A percentile compares a stretch with the other conserved stretches of the same genome.
These are phyloP conservation scores for Cladophialophora chaetospira DNA, from an alignment of 2,329 filamentous ascomycete genomes.

Conservation along the genomic window DNA sequence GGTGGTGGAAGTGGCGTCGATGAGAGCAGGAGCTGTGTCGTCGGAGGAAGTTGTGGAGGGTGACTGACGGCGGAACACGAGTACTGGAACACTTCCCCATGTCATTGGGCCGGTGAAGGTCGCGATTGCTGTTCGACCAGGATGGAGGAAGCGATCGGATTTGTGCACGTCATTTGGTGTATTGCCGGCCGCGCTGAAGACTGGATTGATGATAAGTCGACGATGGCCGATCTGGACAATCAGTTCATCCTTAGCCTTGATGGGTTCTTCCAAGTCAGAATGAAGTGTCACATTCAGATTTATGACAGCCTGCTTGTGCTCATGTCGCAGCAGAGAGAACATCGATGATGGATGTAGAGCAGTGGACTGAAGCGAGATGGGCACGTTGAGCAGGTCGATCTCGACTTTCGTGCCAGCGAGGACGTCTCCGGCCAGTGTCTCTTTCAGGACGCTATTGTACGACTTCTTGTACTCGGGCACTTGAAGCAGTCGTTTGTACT, in stretches of 20 bases:
- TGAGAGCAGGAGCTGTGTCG: slow-evolving; percentile 21
- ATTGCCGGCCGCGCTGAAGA: slow-evolving; percentile 86
- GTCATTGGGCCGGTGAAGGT: slow-evolving; percentile 87
- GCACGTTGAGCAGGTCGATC: slow-evolving; percentile 68
- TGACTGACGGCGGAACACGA: slow-evolving; percentile 71
- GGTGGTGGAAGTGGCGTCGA: slow-evolving; percentile 48
- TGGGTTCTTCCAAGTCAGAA: slow-evolving; percentile 70
- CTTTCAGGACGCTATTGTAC: slow-evolving; percentile 72
- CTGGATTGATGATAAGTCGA: slow-evolving; percentile 81
- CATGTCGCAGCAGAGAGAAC: slow-evolving; percentile 87
- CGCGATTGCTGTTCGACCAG: slow-evolving; percentile 84
- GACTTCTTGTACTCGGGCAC: slow-evolving; percentile 88
- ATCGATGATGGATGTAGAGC: slow-evolving; percentile 66
- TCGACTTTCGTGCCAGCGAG: slow-evolving; percentile 79
- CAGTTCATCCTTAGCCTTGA: slow-evolving; percentile 90
- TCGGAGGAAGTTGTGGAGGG: not conserved
- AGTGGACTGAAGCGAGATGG: slow-evolving; percentile 53
- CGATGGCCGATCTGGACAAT: slow-evolving; percentile 89
- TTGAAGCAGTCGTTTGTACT: slow-evolving; percentile 83
- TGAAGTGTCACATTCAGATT: slow-evolving; percentile 88
- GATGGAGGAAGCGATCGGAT: slow-evolving; percentile 87
- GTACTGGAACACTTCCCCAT: slow-evolving; percentile 86
- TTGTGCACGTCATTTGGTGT: slow-evolving; percentile 98
- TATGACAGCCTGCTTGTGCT: slow-evolving; percentile 87
- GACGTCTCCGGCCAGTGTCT: slow-evolving; percentile 87